Evolutionary conservation across 2,329 filamentous ascomycete genomes (phyloP).

Genomic region (Coniochaeta sp.): DNA sequence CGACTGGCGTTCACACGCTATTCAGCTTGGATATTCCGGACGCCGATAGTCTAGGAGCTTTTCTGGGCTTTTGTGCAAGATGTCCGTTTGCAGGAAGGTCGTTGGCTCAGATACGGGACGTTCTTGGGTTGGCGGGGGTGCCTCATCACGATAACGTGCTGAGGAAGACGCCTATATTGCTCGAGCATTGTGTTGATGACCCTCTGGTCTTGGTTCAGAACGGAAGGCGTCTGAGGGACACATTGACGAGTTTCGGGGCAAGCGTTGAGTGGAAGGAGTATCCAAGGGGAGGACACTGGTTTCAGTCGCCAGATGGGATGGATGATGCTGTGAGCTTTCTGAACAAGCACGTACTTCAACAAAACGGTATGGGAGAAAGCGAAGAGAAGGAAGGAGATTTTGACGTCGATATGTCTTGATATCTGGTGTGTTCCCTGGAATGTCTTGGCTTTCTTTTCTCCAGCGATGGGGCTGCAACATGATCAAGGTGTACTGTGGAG

Average conservation of each 20-base stretch:
- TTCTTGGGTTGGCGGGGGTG: slow-evolving; percentile 19
- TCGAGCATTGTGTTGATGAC: slow-evolving; percentile 38
- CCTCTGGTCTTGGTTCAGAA: slow-evolving; percentile 28
- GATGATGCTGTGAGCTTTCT: slow-evolving; percentile 32
- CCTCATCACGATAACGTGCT: slow-evolving; percentile 22
- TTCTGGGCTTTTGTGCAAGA: slow-evolving; percentile 30
- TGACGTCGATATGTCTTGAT: not conserved
- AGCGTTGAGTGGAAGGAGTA: slow-evolving; percentile 33
- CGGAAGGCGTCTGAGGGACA: slow-evolving; percentile 25
- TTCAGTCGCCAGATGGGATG: slow-evolving; percentile 33
- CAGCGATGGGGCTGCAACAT: too few relatives aligned
- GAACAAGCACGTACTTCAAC: slow-evolving; percentile 2
- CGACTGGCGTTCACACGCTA: slow-evolving; percentile 29
- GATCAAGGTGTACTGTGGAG: not conserved
- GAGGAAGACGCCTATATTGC: slow-evolving; percentile 32
- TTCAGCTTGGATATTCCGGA: slow-evolving; percentile 23
- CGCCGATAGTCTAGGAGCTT: slow-evolving; percentile 19
- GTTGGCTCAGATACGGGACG: slow-evolving; percentile 21
- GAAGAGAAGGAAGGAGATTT: not conserved
- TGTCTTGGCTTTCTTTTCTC: too few relatives aligned
- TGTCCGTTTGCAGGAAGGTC: slow-evolving; percentile 25
- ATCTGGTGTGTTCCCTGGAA: too few relatives aligned
- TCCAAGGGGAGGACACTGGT: slow-evolving; percentile 32
- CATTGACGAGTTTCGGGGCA: slow-evolving; percentile 26
- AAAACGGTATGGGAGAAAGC: not conserved